Percentiles rank a stretch among this genome's conserved stretches.
Evolutionary conservation across 345 rosid species (phyloP).

Genomic region (Boechera retrofracta): DNA sequence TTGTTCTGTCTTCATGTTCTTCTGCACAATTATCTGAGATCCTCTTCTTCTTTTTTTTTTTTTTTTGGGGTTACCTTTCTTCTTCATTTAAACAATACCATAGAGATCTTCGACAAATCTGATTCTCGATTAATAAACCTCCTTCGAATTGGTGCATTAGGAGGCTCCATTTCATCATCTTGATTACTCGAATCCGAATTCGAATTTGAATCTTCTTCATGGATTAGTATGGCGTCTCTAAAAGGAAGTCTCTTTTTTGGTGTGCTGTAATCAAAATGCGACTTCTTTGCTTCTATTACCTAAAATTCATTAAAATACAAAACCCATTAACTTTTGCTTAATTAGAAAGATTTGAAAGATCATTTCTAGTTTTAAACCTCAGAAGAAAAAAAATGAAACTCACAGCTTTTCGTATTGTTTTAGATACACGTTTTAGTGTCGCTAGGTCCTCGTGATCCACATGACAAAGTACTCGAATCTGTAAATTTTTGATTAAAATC

Average conservation of each 20-base stretch:
- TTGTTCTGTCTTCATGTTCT: slow-evolving; percentile 26
- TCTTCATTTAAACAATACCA: slow-evolving; percentile 40
- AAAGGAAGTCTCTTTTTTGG: slow-evolving; percentile 33
- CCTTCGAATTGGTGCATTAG: slow-evolving; percentile 40
- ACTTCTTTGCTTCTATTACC: slow-evolving; percentile 38
- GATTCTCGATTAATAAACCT: background rate
- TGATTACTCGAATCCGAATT: slow-evolving; percentile 24
- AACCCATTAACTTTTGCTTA: background rate
- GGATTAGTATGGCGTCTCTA: slow-evolving; percentile 1
- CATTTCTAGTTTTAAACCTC: too few relatives aligned
- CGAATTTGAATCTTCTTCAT: slow-evolving; percentile 7
- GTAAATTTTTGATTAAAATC: background rate
- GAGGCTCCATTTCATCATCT: slow-evolving; percentile 34
- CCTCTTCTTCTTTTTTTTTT: background rate
- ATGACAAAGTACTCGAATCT: slow-evolving; percentile 45
- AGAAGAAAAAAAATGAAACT: slow-evolving; percentile 4
- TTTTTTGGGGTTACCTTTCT: background rate
- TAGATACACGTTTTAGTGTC: slow-evolving; percentile 38
- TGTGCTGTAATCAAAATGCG: slow-evolving; percentile 45
- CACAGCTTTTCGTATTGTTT: slow-evolving; percentile 36
- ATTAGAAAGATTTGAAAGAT: slow-evolving; percentile 8
- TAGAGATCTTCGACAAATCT: slow-evolving; percentile 41
- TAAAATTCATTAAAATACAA: background rate
- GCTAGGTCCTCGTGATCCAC: slow-evolving; percentile 43
- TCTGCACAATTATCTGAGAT: slow-evolving; percentile 22